Evolutionary conservation across 2,329 filamentous ascomycete species (phyloP).

Genomic region (Aspergillus pseudonomiae): DNA sequence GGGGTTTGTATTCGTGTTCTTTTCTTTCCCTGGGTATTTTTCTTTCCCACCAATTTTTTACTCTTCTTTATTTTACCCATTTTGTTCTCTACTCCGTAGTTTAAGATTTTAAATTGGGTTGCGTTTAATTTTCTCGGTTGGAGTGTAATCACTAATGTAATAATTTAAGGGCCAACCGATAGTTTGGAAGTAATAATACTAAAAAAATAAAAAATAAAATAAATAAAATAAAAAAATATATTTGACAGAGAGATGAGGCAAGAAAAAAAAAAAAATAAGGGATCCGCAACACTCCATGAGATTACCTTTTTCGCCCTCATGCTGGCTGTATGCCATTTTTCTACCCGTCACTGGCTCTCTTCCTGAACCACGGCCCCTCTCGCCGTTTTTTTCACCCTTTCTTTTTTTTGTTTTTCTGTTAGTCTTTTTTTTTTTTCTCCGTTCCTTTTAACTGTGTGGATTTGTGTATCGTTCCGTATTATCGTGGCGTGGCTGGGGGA

Average conservation of each 20-base stretch:
- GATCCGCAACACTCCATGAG: conserved; percentile 24
- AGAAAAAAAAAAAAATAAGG: conserved; percentile 11
- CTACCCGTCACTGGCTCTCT: conserved; percentile 21
- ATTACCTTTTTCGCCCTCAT: conserved; percentile 28
- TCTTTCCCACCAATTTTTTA: background rate
- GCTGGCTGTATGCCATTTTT: conserved; percentile 23
- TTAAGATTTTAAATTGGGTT: background rate
- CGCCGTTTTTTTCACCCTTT: background rate
- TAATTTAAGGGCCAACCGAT: background rate
- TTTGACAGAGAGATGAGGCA: background rate
- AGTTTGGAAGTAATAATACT: background rate
- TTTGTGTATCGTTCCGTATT: conserved; percentile 4
- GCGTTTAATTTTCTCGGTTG: conserved; percentile 3
- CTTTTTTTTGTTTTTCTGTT: conserved; percentile 1
- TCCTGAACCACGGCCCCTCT: conserved; percentile 23
- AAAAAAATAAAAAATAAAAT: background rate
- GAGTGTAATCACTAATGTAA: background rate
- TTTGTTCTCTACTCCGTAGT: no score
- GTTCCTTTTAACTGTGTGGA: background rate
- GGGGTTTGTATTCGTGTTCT: background rate
- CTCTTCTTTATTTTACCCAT: no score
- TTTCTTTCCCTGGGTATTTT: background rate
- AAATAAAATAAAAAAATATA: no score
- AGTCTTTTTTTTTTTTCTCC: background rate
- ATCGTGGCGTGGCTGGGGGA: conserved; percentile 3